These are phyloP conservation scores for Aspergillus pseudonomiae DNA, from an alignment of 2,329 filamentous ascomycete species.

Conservation along the genomic window DNA sequence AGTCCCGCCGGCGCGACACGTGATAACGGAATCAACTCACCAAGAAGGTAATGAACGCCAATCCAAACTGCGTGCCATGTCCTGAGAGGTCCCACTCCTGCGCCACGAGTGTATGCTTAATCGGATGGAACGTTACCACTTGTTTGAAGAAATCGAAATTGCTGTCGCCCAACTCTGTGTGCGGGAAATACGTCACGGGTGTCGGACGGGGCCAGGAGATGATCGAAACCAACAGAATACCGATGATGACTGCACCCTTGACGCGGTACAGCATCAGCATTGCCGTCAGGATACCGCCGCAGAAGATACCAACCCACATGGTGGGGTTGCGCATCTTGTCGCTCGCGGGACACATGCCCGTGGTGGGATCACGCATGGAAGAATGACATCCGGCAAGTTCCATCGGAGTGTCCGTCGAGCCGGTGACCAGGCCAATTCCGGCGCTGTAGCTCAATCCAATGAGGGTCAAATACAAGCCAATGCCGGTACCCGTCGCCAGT, in stretches of 20 bases:
- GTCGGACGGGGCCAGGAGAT: conserved; percentile 85
- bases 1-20: background rate
- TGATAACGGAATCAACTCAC: conserved; percentile 14
- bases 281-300: conserved; percentile 77
- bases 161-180: conserved; percentile 68
- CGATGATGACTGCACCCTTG: conserved; percentile 82
- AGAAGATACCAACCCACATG: conserved; percentile 89
- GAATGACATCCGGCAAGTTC: conserved; percentile 74
- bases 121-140: conserved; percentile 82
- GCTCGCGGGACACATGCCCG: conserved; percentile 63
- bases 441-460: conserved; percentile 74
- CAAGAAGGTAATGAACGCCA: conserved; percentile 84
- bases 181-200: conserved; percentile 77
- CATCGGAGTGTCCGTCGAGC: conserved; percentile 68
- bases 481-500: conserved; percentile 81
- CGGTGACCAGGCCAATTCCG: conserved; percentile 78
- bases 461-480: conserved; percentile 74
- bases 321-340: conserved; percentile 81
- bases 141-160: conserved; percentile 85
- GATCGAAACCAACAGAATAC: conserved; percentile 81
- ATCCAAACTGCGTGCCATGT: conserved; percentile 74
- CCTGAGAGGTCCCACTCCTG: conserved; percentile 73
- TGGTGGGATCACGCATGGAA: conserved; percentile 42
- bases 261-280: conserved; percentile 83
- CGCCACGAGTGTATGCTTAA: conserved; percentile 68